Evolutionary conservation across 306 rosid species (phyloP), one percentile per base, ranked within the genome.

Genomic region (Sesbania bispinosa): DNA sequence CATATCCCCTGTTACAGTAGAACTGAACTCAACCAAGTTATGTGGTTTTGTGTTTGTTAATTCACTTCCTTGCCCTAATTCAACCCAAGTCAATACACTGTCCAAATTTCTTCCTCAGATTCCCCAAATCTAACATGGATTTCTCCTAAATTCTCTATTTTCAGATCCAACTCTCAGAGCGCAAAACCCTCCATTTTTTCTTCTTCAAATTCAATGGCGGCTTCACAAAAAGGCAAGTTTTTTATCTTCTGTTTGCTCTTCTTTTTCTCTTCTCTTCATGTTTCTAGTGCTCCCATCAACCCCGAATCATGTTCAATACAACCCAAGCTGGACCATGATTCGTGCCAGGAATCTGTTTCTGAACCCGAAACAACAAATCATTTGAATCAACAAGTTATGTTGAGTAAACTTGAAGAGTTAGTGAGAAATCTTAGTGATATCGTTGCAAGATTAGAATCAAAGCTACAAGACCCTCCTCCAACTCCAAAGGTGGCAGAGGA

Each of bases 341-440:
- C 62, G 8, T 20, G 53, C 7, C 52, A 21, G 18, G 83, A 82
- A 73, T 16, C 82, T 60, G 26, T 76, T 81, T 51, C 83, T 62
- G 79, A 73, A 62, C 52, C 77, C 21, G 70, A 76, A 54, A 23
- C 53, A 30, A 7, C 21, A 33, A 62, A 75, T 72, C 55, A 75
- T 9, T 55, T 67, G 62, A 76, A 81, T 82, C 96, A 88, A n/a
- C 77, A 81, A 68, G 75, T 65, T 57, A 63, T 91, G 73, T 66
- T 95, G 33, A 79, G 76, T 67, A 86, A 80, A 15, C 88, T 95
- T 13, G 96, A 91, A 35, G 97, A 91, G 42, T 64, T 91, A 21
- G 87, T 95, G 68, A 88, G 72, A 80, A 95, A 84, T 81, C 93
- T 95, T 1, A 85, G 84, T 78, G 96, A 95, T 38, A 69, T 95